These are phyloP conservation scores for Suhomyces sp. DNA, from an alignment of 805 yeast species.

Conservation along the genomic window DNA sequence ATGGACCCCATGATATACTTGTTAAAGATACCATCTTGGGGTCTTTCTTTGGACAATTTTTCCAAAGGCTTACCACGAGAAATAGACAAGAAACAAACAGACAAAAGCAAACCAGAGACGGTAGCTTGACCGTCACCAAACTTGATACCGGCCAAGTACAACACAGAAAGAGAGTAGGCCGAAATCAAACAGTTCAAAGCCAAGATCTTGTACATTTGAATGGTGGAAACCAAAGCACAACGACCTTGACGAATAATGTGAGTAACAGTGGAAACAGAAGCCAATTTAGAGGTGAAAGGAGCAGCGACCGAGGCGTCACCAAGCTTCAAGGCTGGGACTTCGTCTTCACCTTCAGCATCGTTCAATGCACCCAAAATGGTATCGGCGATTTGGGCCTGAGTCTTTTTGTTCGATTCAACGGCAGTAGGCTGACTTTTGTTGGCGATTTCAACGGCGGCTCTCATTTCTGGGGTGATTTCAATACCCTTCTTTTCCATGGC, in stretches of 20 bases:
- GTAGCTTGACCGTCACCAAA: slow-evolving; percentile 99
- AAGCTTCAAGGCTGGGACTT: slow-evolving; percentile 87
- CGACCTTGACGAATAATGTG: slow-evolving; percentile 96
- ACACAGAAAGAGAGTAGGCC: slow-evolving; percentile 91
- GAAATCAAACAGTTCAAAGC: slow-evolving; percentile 96
- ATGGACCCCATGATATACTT: slow-evolving; percentile 96
- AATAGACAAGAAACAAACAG: slow-evolving; percentile 92
- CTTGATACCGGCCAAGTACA: slow-evolving; percentile 95
- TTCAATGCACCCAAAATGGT: slow-evolving; percentile 54
- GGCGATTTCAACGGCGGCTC: slow-evolving; percentile 55
- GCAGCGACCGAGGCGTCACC: slow-evolving; percentile 99
- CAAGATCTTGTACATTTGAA: slow-evolving; percentile 97
- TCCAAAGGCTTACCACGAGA: slow-evolving; percentile 91
- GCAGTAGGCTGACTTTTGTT: slow-evolving; percentile 26
- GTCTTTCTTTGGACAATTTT: slow-evolving; percentile 87
- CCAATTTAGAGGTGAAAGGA: slow-evolving; percentile 92
- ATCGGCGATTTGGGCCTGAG: slow-evolving; percentile 47
- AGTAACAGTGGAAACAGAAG: slow-evolving; percentile 89
- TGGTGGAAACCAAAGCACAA: slow-evolving; percentile 94
- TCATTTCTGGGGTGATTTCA: slow-evolving; percentile 70
- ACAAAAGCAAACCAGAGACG: slow-evolving; percentile 84
- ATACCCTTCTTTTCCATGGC: slow-evolving; percentile 86
- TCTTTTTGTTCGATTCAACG: slow-evolving; percentile 21
- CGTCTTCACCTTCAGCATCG: slow-evolving; percentile 64
- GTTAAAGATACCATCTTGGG: slow-evolving; percentile 96